phyloP scores from a whole-genome alignment of 2,329 filamentous ascomycete genomes.

The Aspergillus sp. region DNA sequence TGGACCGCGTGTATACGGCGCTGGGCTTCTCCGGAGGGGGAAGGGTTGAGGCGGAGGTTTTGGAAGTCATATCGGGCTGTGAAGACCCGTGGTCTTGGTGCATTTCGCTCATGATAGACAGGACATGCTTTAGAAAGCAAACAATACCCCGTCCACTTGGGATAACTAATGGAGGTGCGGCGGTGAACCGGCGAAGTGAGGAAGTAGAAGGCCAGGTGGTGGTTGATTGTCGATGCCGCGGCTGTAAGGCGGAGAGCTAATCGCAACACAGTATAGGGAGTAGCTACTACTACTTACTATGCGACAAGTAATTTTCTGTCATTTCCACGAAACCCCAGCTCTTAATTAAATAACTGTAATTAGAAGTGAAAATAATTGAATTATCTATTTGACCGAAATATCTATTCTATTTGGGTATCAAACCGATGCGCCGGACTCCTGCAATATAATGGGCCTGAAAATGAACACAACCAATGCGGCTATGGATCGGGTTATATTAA shows the following conservation, averaged over 20 bases:
- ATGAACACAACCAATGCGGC: conserved; percentile 15
- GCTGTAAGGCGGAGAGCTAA: conserved; percentile 15
- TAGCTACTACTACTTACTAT: background rate
- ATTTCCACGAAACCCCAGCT: no score
- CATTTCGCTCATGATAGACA: conserved; percentile 32
- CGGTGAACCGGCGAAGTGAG: background rate
- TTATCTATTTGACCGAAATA: background rate
- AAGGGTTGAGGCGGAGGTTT: conserved; percentile 34
- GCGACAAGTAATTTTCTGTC: no score
- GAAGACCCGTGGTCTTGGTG: conserved; percentile 35
- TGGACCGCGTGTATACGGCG: conserved; percentile 67
- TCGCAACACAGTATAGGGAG: background rate
- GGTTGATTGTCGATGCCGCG: conserved; percentile 5
- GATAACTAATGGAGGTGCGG: background rate
- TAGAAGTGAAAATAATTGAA: background rate
- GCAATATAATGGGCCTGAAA: background rate
- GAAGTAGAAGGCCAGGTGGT: conserved; percentile 13
- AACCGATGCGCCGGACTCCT: conserved; percentile 14
- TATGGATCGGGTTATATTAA: conserved; percentile 18
- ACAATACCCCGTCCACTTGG: background rate
- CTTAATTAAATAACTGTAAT: background rate
- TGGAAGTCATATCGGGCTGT: conserved; percentile 22
- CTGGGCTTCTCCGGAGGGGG: conserved; percentile 77
- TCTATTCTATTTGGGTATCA: conserved; percentile 15
- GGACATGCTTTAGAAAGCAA: conserved; percentile 29